A percentile compares a stretch with the other conserved stretches of the same genome.
phyloP scores from a whole-genome alignment of 2,329 filamentous ascomycete genomes.

The Colletotrichum liriopes region DNA sequence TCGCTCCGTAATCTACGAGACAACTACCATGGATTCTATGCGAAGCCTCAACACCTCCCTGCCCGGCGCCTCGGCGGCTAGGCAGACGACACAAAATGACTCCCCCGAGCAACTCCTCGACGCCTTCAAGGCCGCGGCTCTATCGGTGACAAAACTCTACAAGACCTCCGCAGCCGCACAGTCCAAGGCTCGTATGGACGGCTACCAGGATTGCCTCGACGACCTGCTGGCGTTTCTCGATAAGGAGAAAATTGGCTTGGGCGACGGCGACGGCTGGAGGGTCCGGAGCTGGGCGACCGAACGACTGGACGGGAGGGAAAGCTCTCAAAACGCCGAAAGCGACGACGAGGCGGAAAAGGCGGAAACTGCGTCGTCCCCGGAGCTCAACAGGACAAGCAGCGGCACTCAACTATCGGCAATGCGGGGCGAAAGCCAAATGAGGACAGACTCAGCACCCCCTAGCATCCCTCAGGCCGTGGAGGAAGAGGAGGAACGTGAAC shows the following conservation, averaged over 20 bases:
- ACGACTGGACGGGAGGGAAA: constrained; percentile 75
- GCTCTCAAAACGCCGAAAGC: constrained; percentile 72
- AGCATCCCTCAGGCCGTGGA: constrained; percentile 39
- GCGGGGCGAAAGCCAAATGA: constrained; percentile 45
- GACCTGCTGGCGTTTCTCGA: constrained; percentile 91
- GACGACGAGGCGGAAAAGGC: constrained; percentile 79
- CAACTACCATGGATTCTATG: constrained; percentile 52
- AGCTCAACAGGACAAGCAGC: constrained; percentile 64
- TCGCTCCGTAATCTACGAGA: not conserved
- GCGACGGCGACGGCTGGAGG: constrained; percentile 82
- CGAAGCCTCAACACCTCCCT: constrained; percentile 48
- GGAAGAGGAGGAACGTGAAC: constrained; percentile 41
- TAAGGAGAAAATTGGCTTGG: constrained; percentile 82
- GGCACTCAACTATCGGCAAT: constrained; percentile 45
- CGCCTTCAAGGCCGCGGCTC: constrained; percentile 91
- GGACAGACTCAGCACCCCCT: constrained; percentile 56
- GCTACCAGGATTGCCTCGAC: constrained; percentile 95
- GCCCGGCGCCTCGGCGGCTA: constrained; percentile 43
- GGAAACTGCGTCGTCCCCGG: constrained; percentile 73
- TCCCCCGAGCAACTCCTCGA: constrained; percentile 81
- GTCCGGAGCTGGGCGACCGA: constrained; percentile 78
- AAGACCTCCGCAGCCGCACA: constrained; percentile 89
- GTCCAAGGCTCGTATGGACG: constrained; percentile 81
- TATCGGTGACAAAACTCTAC: constrained; percentile 96
- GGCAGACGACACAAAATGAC: constrained; percentile 52